Conservation (phyloP, 441 rosid species). For the Rhodomyrtus psidioides region DNA sequence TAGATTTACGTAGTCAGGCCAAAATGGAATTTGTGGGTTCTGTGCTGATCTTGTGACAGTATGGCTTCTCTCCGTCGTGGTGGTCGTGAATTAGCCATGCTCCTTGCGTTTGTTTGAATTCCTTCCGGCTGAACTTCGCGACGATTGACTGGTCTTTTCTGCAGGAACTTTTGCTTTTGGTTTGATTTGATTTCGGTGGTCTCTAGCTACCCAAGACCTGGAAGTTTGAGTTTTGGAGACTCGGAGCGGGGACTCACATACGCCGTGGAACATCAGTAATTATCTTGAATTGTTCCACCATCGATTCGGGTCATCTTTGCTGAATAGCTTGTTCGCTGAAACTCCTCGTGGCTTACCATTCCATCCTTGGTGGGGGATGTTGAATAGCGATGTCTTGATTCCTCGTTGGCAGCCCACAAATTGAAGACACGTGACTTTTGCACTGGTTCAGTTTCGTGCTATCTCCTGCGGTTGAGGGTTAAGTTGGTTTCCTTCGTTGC, state of each 20-base stretch:
- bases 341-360: conserved; percentile 16
- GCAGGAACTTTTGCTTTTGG: not conserved
- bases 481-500: not conserved
- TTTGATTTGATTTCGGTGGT: not conserved
- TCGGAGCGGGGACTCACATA: not conserved
- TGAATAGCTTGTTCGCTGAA: conserved; percentile 1
- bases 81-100: not conserved
- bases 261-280: not conserved
- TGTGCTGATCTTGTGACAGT: not conserved
- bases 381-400: conserved; percentile 45
- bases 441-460: not conserved
- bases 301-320: not conserved
- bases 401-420: conserved; percentile 40
- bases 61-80: not conserved
- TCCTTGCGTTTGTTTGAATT: not conserved
- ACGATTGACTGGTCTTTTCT: not conserved
- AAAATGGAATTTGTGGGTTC: not conserved
- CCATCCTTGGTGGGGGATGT: conserved; percentile 23
- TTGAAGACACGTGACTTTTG: conserved; percentile 3
- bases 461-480: not conserved
- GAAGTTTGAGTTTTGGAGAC: not conserved
- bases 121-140: not conserved
- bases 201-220: not conserved
- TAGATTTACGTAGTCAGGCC: not conserved
- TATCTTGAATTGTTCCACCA: not conserved